These are phyloP conservation scores for Rhododendron molle DNA, from an alignment of 148 eudicot genomes.

Conservation along the genomic window DNA sequence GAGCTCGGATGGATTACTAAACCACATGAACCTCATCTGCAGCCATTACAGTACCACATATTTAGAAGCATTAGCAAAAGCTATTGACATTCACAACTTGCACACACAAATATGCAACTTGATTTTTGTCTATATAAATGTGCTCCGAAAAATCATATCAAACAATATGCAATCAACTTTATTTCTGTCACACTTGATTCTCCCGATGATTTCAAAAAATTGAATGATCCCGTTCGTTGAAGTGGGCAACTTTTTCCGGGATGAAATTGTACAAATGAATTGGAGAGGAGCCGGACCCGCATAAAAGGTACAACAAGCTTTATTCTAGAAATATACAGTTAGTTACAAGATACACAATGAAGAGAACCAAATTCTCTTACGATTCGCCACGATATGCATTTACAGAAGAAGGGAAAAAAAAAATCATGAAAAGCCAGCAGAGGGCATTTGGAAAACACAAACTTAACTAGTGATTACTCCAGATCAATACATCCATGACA, in stretches of 20 bases:
- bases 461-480: not conserved
- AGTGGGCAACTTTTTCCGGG: not conserved
- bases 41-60: too few species aligned
- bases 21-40: too few species aligned
- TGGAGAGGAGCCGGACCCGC: not conserved
- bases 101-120: not conserved
- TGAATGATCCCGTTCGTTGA: not conserved
- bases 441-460: not conserved
- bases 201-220: too few species aligned
- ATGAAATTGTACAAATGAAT: not conserved
- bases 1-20: too few species aligned
- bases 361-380: not conserved
- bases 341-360: not conserved
- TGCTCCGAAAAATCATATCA: too few species aligned
- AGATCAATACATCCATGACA: slow-evolving; percentile 79
- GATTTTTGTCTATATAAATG: too few species aligned
- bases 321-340: not conserved
- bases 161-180: too few species aligned
- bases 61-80: too few species aligned
- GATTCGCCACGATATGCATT: not conserved
- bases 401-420: not conserved
- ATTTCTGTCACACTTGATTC: too few species aligned
- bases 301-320: not conserved
- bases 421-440: not conserved
- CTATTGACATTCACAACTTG: not conserved